Conservation (phyloP, 2,329 filamentous ascomycete species). For the Didymella pomorum region DNA sequence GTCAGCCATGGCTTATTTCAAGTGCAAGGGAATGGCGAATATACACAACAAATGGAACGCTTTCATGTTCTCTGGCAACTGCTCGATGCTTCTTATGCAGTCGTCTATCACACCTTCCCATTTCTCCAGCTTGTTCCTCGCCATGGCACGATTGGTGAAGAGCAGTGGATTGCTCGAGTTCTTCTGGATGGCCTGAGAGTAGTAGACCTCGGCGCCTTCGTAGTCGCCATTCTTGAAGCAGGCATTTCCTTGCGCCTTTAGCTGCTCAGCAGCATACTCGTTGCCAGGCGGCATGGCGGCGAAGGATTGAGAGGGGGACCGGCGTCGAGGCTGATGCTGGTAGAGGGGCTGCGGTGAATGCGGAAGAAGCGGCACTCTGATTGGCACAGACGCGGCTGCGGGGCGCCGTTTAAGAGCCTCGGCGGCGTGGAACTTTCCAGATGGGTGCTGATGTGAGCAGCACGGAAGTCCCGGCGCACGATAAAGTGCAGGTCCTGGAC, state of each 20-base stretch:
- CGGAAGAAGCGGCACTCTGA: constrained; percentile 36
- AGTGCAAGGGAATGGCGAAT: not conserved
- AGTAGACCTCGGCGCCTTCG: constrained; percentile 70
- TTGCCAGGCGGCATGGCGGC: constrained; percentile 39
- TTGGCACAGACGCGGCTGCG: constrained; percentile 28
- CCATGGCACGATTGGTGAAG: constrained; percentile 90
- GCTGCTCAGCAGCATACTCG: constrained; percentile 55
- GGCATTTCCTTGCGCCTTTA: constrained; percentile 66
- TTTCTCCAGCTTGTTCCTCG: constrained; percentile 74
- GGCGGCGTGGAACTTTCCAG: constrained; percentile 37
- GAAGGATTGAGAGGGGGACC: not conserved
- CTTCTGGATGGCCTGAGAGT: constrained; percentile 80
- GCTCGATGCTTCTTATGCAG: constrained; percentile 75
- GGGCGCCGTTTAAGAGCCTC: constrained; percentile 27
- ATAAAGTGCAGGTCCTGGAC: not conserved
- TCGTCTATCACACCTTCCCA: constrained; percentile 81
- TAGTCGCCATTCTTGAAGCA: constrained; percentile 73
- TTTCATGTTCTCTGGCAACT: constrained; percentile 76
- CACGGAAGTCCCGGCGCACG: constrained; percentile 10
- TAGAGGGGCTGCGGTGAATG: constrained; percentile 7
- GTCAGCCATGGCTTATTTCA: constrained; percentile 22
- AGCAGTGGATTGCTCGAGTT: constrained; percentile 79
- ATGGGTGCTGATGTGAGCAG: constrained; percentile 25
- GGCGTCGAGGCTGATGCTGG: not conserved
- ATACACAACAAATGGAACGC: constrained; percentile 76